Conservation (phyloP, 1,284 basidiomycete species). For the Ceratorhiza oryzae-sativae region DNA sequence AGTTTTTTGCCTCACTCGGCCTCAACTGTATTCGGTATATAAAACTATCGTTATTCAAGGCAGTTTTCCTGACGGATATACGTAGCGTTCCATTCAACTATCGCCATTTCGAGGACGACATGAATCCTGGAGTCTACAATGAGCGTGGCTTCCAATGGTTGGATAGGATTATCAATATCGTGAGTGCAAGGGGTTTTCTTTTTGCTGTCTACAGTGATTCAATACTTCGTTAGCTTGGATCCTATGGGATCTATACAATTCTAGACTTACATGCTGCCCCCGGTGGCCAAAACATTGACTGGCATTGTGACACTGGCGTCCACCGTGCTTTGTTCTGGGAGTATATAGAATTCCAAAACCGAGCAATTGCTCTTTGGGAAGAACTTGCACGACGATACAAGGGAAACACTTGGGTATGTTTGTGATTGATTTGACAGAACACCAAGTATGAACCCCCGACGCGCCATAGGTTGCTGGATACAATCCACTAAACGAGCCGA, state of each 20-base stretch:
- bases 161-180: conserved; percentile 62
- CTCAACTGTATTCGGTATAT: conserved; percentile 51
- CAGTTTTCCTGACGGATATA: too few relatives aligned
- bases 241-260: conserved; percentile 62
- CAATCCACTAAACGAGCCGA: conserved; percentile 68
- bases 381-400: conserved; percentile 53
- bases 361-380: conserved; percentile 54
- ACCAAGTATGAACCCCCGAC: too few relatives aligned
- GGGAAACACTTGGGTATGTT: conserved; percentile 54
- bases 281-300: conserved; percentile 47
- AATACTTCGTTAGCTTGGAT: conserved; percentile 54
- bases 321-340: conserved; percentile 52
- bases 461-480: conserved; percentile 46
- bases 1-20: conserved; percentile 51
- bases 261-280: conserved; percentile 61
- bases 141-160: conserved; percentile 67
- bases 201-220: not conserved
- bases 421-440: conserved; percentile 47
- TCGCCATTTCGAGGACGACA: conserved; percentile 71
- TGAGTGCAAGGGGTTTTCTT: not conserved
- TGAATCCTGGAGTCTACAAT: conserved; percentile 58
- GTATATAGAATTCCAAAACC: conserved; percentile 56
- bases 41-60: too few relatives aligned
- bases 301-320: conserved; percentile 45
- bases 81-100: conserved; percentile 65